Evolutionary conservation across 257 asterid species (phyloP).

Genomic region (Linaria vulgaris): DNA sequence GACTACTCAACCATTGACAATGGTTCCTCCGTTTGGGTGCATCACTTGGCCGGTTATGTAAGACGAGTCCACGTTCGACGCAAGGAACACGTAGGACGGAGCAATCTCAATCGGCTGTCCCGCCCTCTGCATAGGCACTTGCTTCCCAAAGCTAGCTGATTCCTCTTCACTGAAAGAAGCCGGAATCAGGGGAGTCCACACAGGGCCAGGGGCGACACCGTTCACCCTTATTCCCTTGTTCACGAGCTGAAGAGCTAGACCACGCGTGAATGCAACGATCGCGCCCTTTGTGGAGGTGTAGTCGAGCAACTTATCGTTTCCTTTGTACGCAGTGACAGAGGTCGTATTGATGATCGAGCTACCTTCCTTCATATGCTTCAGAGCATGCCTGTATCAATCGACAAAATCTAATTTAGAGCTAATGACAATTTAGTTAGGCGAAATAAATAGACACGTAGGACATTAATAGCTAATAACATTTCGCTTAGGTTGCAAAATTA

Average conservation of each 20-base stretch:
- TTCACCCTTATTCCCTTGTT: constrained; percentile 45
- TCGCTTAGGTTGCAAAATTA: too few species aligned
- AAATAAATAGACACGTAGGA: too few species aligned
- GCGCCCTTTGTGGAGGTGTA: constrained; percentile 54
- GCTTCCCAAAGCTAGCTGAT: constrained; percentile 33
- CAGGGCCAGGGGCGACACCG: constrained; percentile 56
- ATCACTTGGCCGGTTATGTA: constrained; percentile 47
- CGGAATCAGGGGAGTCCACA: constrained; percentile 55
- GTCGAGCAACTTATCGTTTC: constrained; percentile 40
- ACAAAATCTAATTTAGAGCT: too few species aligned
- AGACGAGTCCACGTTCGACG: constrained; percentile 43
- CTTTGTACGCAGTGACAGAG: constrained; percentile 43
- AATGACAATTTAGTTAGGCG: too few species aligned
- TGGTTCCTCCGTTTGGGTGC: constrained; percentile 53
- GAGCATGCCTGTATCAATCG: constrained; percentile 38
- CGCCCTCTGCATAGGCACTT: constrained; percentile 55
- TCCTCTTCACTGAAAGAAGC: constrained; percentile 44
- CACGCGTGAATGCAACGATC: constrained; percentile 48
- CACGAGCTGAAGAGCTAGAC: constrained; percentile 41
- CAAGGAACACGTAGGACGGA: constrained; percentile 49
- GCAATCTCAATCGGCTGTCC: constrained; percentile 56
- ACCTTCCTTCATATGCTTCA: constrained; percentile 55
- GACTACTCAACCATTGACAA: constrained; percentile 28
- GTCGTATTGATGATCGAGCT: constrained; percentile 49
- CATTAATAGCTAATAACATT: too few species aligned